These are phyloP conservation scores for Neocucurbitaria cava DNA, from an alignment of 2,329 filamentous ascomycete species.

Conservation along the genomic window DNA sequence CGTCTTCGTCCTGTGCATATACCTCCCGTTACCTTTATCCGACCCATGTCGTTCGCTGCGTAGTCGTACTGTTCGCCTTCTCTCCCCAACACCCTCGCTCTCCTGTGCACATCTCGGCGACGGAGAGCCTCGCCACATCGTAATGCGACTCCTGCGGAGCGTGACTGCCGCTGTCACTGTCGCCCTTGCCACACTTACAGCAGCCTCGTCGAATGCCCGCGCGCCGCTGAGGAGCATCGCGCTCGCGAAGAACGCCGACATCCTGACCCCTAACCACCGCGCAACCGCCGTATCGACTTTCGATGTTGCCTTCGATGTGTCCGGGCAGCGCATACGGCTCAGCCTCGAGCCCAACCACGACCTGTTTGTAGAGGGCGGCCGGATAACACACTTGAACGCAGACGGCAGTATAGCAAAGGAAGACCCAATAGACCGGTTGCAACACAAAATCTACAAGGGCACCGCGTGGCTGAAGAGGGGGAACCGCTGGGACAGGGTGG, in stretches of 20 bases:
- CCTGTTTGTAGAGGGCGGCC: constrained; percentile 78
- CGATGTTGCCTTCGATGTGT: constrained; percentile 80
- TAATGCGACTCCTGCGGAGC: constrained; percentile 38
- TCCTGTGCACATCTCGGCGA: constrained; percentile 25
- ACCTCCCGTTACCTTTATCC: constrained; percentile 15
- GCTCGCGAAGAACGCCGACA: constrained; percentile 74
- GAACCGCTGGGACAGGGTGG: constrained; percentile 80
- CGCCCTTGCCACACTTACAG: constrained; percentile 32
- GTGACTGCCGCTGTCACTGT: constrained; percentile 24
- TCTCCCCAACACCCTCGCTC: constrained; percentile 8
- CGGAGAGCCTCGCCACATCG: constrained; percentile 32
- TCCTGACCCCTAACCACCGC: constrained; percentile 79
- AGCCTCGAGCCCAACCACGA: constrained; percentile 90
- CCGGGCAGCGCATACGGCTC: constrained; percentile 73
- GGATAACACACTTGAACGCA: constrained; percentile 72
- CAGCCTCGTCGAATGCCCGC: constrained; percentile 55
- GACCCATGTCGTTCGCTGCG: constrained; percentile 44
- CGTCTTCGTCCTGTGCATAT: constrained; percentile 7
- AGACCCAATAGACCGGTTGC: constrained; percentile 74
- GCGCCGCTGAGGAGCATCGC: constrained; percentile 79
- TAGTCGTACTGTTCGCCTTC: constrained; percentile 7
- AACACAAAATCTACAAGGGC: constrained; percentile 86
- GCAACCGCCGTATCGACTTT: constrained; percentile 84
- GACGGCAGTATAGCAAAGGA: constrained; percentile 72
- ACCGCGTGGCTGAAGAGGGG: constrained; percentile 76